These are phyloP conservation scores for Scenedesmus sp. DNA, from an alignment of 163 green algal species.

Conservation along the genomic window DNA sequence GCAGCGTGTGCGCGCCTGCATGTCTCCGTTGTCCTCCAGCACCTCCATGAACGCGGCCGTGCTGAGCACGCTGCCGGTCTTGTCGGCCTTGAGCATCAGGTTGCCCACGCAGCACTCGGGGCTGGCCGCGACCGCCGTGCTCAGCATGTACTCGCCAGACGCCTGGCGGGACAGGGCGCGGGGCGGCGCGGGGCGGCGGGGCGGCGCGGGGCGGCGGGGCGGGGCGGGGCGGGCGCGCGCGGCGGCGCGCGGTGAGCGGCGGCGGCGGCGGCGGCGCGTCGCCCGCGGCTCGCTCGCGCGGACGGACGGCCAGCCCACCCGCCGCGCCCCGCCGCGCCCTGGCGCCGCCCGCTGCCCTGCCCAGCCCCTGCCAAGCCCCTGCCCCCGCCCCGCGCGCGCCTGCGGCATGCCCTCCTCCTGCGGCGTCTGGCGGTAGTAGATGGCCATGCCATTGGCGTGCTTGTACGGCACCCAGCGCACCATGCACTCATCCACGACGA, in stretches of 20 bases:
- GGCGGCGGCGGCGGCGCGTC: no score
- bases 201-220: neutral
- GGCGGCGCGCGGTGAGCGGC: no score
- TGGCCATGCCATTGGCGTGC: conserved; percentile 44
- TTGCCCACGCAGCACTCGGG: conserved; percentile 36
- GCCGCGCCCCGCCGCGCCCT: no score
- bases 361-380: neutral
- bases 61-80: conserved; percentile 29
- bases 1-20: conserved; percentile 33
- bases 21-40: conserved; percentile 44
- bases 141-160: conserved; percentile 47
- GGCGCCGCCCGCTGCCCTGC: no score
- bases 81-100: conserved; percentile 31
- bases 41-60: conserved; percentile 40
- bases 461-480: conserved; percentile 46
- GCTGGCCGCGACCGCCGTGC: conserved; percentile 20
- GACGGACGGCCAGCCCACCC: no score
- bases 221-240: no score
- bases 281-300: no score
- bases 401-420: conserved; percentile 38
- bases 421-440: conserved; percentile 43
- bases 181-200: neutral
- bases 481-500: conserved; percentile 35
- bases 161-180: conserved; percentile 13
- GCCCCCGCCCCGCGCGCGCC: no score